A percentile compares a stretch with the other conserved stretches of the same genome.
phyloP scores from a whole-genome alignment of 768 basidiomycete genomes.

The Tulasnella sp. region DNA sequence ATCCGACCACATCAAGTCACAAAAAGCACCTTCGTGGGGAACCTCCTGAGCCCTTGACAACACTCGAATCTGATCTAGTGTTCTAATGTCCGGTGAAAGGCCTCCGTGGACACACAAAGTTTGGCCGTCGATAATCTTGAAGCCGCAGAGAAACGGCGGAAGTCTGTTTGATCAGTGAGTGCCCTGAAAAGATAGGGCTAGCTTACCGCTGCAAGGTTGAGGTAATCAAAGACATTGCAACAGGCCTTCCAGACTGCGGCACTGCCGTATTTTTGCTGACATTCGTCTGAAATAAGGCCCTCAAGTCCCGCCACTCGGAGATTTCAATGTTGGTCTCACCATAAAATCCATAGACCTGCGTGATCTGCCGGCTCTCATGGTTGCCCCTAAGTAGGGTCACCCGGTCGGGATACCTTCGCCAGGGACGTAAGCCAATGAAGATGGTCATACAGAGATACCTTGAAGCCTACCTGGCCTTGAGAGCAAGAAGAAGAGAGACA shows the following conservation, averaged over 20 bases:
- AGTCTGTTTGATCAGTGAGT: background rate
- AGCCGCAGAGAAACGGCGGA: background rate
- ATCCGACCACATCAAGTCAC: constrained; percentile 95
- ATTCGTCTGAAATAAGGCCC: constrained; percentile 61
- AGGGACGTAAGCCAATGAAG: background rate
- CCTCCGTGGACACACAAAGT: constrained; percentile 95
- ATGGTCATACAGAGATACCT: background rate
- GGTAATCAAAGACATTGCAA: constrained; percentile 92
- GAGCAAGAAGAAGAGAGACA: constrained; percentile 77
- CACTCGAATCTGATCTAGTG: constrained; percentile 90
- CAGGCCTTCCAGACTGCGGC: constrained; percentile 96
- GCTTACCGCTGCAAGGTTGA: constrained; percentile 88
- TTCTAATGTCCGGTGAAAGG: constrained; percentile 91
- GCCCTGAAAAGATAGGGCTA: background rate
- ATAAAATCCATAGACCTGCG: constrained; percentile 98
- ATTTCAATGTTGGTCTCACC: constrained; percentile 50
- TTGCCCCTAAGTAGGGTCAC: constrained; percentile 91
- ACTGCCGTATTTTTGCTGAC: constrained; percentile 96
- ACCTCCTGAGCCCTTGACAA: constrained; percentile 57
- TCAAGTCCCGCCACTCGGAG: background rate
- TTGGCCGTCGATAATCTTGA: constrained; percentile 87
- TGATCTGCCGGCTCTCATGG: constrained; percentile 96
- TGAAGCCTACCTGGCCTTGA: constrained; percentile 75
- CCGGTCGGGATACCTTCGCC: constrained; percentile 78
- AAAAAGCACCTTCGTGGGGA: constrained; percentile 48